Evolutionary conservation across 192 early-diverging fungal genomes (phyloP).

Genomic region (Entophlyctis luteolus): DNA sequence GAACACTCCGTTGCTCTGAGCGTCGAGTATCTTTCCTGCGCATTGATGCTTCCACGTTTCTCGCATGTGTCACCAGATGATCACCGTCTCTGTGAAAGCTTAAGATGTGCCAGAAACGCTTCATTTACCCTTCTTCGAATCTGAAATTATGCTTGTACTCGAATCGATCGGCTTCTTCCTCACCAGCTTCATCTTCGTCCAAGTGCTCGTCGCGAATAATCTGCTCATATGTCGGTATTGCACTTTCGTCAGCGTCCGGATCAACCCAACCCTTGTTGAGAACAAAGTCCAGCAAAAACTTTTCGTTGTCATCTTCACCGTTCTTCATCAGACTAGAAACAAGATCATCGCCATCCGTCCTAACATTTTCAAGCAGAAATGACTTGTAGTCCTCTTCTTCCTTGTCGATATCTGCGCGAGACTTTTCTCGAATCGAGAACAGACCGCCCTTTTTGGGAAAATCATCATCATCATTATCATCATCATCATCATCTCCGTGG

Average conservation of each 20-base stretch:
- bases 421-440: constrained; percentile 68
- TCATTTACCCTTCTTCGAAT: constrained; percentile 74
- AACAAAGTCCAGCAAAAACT: constrained; percentile 80
- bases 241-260: constrained; percentile 53
- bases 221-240: constrained; percentile 64
- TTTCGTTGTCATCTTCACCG: constrained; percentile 52
- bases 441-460: constrained; percentile 41
- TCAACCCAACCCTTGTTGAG: constrained; percentile 94
- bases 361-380: constrained; percentile 82
- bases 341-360: constrained; percentile 56
- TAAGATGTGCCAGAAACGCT: background rate
- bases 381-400: constrained; percentile 88
- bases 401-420: constrained; percentile 66
- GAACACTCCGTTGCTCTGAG: constrained; percentile 65
- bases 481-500: constrained; percentile 40
- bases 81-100: constrained; percentile 38
- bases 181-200: constrained; percentile 66
- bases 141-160: constrained; percentile 91
- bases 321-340: constrained; percentile 23
- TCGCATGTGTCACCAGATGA: constrained; percentile 72
- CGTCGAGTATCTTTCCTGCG: constrained; percentile 80
- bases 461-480: constrained; percentile 63
- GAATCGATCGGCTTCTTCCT: constrained; percentile 79
- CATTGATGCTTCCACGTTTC: constrained; percentile 76
- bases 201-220: constrained; percentile 64